Evolutionary conservation across 2,329 filamentous ascomycete species (phyloP).

Genomic region (Fusarium camptoceras): DNA sequence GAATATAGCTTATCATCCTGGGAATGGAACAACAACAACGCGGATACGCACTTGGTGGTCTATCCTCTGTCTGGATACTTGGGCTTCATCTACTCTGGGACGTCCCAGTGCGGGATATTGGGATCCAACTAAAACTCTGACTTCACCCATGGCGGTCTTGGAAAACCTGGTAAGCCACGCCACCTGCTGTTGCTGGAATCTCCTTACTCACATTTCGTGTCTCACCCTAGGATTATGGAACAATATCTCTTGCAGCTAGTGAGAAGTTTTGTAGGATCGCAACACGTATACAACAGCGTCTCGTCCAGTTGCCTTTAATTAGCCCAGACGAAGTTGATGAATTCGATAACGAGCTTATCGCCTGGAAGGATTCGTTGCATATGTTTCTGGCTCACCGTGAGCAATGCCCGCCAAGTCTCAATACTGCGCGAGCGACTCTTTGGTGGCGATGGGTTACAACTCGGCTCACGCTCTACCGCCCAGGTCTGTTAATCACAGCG

Average conservation of each 20-base stretch:
- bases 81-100: slow-evolving; percentile 77
- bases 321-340: slow-evolving; percentile 65
- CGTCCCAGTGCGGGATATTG: slow-evolving; percentile 76
- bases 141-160: slow-evolving; percentile 52
- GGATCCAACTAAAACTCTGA: slow-evolving; percentile 71
- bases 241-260: slow-evolving; percentile 74
- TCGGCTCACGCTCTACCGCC: slow-evolving; percentile 15
- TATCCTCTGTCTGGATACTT: slow-evolving; percentile 78
- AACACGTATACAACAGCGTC: slow-evolving; percentile 79
- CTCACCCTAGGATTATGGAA: slow-evolving; percentile 48
- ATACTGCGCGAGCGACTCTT: neutral
- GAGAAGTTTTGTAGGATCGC: slow-evolving; percentile 83
- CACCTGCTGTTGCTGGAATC: neutral
- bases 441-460: slow-evolving; percentile 9
- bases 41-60: slow-evolving; percentile 76
- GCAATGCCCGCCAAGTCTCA: neutral
- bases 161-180: neutral
- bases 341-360: neutral
- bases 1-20: slow-evolving; percentile 55
- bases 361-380: slow-evolving; percentile 8
- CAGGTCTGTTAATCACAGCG: neutral
- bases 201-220: neutral
- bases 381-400: neutral
- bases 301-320: slow-evolving; percentile 76
- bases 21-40: slow-evolving; percentile 46